Conservation (phyloP, 2,329 filamentous ascomycete species). For the Paecilomyces formosus region DNA sequence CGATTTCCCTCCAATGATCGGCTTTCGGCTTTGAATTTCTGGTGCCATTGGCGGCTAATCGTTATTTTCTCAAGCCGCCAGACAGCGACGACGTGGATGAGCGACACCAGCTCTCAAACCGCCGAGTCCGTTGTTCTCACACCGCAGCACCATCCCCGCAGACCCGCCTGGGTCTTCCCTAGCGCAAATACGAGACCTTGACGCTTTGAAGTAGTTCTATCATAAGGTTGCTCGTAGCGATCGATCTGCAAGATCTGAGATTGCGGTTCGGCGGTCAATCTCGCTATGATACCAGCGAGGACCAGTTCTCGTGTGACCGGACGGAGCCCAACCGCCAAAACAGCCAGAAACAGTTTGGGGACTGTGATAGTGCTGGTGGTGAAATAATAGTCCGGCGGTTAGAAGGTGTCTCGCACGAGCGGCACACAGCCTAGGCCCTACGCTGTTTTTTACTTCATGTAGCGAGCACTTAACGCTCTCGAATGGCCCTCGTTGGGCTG, state of each 20-base stretch:
- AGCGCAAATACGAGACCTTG: not conserved
- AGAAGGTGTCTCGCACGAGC: not conserved
- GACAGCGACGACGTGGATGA: not conserved
- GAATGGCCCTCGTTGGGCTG: not conserved
- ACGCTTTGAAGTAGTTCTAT: not conserved
- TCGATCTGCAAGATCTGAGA: slow-evolving; percentile 1
- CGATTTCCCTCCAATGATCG: not conserved
- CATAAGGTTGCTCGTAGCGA: not conserved
- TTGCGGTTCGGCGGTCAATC: not conserved
- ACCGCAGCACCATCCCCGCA: not conserved
- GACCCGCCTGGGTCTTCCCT: not conserved
- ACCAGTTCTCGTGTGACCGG: not conserved
- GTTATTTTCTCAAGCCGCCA: slow-evolving; percentile 7
- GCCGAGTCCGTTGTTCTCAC: not conserved
- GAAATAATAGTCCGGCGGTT: not conserved
- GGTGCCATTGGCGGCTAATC: slow-evolving; percentile 13
- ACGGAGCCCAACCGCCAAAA: not conserved
- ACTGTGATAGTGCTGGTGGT: not conserved
- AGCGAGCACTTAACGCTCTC: too few relatives aligned
- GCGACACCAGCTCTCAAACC: not conserved
- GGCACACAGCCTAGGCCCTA: not conserved
- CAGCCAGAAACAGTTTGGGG: not conserved
- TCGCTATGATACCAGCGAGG: not conserved
- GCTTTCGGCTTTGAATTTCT: slow-evolving; percentile 4
- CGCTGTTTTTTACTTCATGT: not conserved